Conservation (phyloP, 352 stramenopile genomes). For the Phytophthora sp. region DNA sequence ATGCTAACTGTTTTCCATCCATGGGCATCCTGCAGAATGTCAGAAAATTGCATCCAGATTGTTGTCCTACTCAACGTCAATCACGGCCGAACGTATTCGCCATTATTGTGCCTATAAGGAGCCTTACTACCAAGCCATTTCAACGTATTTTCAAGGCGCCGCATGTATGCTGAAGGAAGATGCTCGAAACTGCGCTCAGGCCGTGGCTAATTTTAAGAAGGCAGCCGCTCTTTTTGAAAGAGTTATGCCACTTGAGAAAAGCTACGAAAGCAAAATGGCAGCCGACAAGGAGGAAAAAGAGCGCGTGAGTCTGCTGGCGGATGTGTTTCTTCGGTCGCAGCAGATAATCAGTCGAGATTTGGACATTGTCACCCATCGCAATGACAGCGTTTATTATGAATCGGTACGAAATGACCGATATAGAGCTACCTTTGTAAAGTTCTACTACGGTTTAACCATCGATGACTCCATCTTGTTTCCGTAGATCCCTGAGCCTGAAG, state of each 20-base stretch:
- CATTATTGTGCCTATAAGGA: slow-evolving; percentile 66
- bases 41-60: slow-evolving; percentile 36
- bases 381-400: slow-evolving; percentile 77
- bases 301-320: slow-evolving; percentile 43
- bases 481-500: slow-evolving; percentile 58
- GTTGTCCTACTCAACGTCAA: slow-evolving; percentile 48
- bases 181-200: slow-evolving; percentile 51
- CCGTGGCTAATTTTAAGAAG: slow-evolving; percentile 68
- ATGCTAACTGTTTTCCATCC: slow-evolving; percentile 1
- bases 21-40: slow-evolving; percentile 32
- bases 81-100: slow-evolving; percentile 44
- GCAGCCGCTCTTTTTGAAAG: slow-evolving; percentile 42
- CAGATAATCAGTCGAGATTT: slow-evolving; percentile 73
- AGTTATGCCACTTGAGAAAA: slow-evolving; percentile 39
- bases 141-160: slow-evolving; percentile 69
- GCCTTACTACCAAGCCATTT: slow-evolving; percentile 62
- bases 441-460: background rate
- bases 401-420: slow-evolving; percentile 30
- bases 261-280: slow-evolving; percentile 48
- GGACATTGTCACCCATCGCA: slow-evolving; percentile 71
- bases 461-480: background rate
- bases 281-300: slow-evolving; percentile 43
- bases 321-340: slow-evolving; percentile 59
- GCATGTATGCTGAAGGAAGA: slow-evolving; percentile 63
- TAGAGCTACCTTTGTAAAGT: too few species aligned